Evolutionary conservation across 495 filamentous ascomycete species (phyloP), one percentile per base, ranked within the genome.

Genomic region (Usnea hakonensis): DNA sequence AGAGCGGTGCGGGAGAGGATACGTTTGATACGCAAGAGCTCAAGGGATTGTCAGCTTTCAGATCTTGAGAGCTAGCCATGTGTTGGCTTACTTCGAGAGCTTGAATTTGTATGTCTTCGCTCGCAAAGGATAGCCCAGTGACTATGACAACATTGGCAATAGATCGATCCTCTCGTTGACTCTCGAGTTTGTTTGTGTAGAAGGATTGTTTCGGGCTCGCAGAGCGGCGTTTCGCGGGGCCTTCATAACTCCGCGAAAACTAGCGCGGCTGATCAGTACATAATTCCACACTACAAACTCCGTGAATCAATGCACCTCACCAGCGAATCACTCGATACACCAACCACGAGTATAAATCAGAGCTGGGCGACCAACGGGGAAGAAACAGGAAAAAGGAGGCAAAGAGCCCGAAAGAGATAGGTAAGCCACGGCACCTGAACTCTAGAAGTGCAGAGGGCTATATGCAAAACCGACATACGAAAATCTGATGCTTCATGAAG

Each of bases 71-170:
- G n/a, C 16, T 9, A 21, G 13, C n/a, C 26, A n/a, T 23, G 16
- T 26, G 23, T 8, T 28, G 17, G 40, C 65, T 43, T 72, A 87
- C 84, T 76, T 90, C 93, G 33, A 98, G 80, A 33, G 83, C 85
- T 69, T 96, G 90, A 41, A 91, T 85, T 74, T 98, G 94, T n/a
- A 97, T 80, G 46, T 84, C 80, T 28, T 82, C 75, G 33, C 78
- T 77, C 2, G 87, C 88, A 44, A 77, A 70, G 70, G 95, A 83
- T 54, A 98, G 83, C 67, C 96, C 83, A 65, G 85, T 87, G 7
- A 88, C 86, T 54, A 98, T 85, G 28, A 96, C 76, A 16, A 96
- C 79, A 73, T 95, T 90, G 53, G 89, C 85, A 55, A 95, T 85
- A 48, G 74, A 72, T 36, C 70, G 73, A 30, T 73, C 74, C 21